Base-by-base conservation (phyloP, 2,329 filamentous ascomycete species). In the Anthostomella pinea region DNA sequence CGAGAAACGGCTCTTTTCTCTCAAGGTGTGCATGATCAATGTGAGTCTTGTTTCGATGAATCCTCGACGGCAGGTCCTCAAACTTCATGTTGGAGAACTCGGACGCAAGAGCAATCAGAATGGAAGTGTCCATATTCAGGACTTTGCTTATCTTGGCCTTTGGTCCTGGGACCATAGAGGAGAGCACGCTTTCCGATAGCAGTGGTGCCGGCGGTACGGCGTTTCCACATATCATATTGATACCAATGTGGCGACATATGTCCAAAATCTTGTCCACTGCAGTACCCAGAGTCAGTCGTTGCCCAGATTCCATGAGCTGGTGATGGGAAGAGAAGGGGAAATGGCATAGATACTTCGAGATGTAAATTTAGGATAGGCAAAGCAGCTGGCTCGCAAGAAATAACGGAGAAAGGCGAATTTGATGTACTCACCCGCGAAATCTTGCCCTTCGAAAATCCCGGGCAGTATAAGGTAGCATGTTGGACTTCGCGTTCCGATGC, bases 81-180 rank as follows among this genome's bases (percentile, higher is more conserved):
- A 70, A 60, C 6, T 47, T 40, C 4, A 53, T 52, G 54, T 89
- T 83, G 2, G 81, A 84, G 17, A 89, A 78, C 51, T 90, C 85
- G 0, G 84, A 87, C 2, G 83, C 75, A 3, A 89, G 66, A 4
- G 83, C 84, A 5, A 90, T 72, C 5, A 90, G 70, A 30, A 87
- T 76, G 2, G 84, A 87, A 35, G 78, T 81, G 57, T 83, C 80
- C 37, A 83, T 70, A 51, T 83, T 81, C 18, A 82, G 41, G 21
- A 51, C 35, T 17, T 49, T 21, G 0, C 53, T 49, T 27, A 58
- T 53, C 10, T 36, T 46, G 9, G 48, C 42, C 25, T 37, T 51
- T 6, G 55, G 57, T 17, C 44, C 49, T 16, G 58, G 56, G 11
- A 49, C 50, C 56, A 61, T 60, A 27, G 20, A 26, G 20, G 43